Evolutionary conservation across 495 filamentous ascomycete species (phyloP).

Genomic region (Tuber borchii): DNA sequence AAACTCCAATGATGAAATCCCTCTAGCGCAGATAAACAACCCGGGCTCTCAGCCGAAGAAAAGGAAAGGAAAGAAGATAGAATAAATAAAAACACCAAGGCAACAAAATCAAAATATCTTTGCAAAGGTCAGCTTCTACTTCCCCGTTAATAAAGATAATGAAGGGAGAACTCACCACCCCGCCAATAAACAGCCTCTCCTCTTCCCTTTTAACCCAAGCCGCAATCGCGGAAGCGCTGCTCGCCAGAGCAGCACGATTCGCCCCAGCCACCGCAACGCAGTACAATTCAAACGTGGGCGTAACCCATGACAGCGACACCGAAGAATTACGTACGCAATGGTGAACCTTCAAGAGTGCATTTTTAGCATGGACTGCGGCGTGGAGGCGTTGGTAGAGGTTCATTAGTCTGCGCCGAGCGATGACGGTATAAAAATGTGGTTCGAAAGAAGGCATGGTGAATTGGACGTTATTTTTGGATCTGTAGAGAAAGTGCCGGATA

Average conservation of each 20-base stretch:
- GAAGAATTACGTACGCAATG: slow-evolving; percentile 67
- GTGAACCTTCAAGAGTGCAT: slow-evolving; percentile 75
- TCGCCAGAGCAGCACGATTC: slow-evolving; percentile 68
- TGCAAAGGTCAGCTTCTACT: neutral
- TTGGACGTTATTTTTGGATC: slow-evolving; percentile 85
- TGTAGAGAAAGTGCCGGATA: slow-evolving; percentile 88
- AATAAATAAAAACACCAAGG: neutral
- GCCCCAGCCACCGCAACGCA: slow-evolving; percentile 74
- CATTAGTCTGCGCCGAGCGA: slow-evolving; percentile 68
- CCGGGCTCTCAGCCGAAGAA: neutral
- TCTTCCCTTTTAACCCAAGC: slow-evolving; percentile 88
- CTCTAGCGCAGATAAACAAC: neutral
- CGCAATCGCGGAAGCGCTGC: slow-evolving; percentile 77
- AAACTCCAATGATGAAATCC: slow-evolving; percentile 1
- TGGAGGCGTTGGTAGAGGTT: slow-evolving; percentile 79
- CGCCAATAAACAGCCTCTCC: slow-evolving; percentile 86
- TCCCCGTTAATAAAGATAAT: neutral
- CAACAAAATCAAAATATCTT: neutral
- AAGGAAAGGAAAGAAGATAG: neutral
- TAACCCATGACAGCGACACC: slow-evolving; percentile 81
- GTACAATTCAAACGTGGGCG: slow-evolving; percentile 86
- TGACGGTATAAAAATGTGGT: slow-evolving; percentile 59
- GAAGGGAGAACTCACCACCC: slow-evolving; percentile 53
- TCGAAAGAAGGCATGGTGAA: slow-evolving; percentile 82
- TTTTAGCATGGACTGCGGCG: slow-evolving; percentile 71